Evolutionary conservation across 2,329 filamentous ascomycete genomes (phyloP), one percentile per base, ranked within the genome.

Genomic region (Chrysoporthe austroafricana): DNA sequence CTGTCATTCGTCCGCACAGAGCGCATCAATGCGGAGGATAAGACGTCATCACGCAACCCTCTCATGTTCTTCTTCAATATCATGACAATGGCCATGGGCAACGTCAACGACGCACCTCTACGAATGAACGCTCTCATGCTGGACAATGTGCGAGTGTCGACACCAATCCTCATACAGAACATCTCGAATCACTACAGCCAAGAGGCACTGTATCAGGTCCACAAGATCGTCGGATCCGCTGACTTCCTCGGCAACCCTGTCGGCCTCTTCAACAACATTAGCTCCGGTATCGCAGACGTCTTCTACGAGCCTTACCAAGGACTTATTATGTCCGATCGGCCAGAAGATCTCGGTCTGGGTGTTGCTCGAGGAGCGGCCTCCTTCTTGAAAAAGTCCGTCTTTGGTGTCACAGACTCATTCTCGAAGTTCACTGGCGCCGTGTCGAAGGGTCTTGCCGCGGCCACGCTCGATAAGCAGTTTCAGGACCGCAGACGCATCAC

Each of bases 61-160:
- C 86, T 99, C 78, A 98, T 98, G 94, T 99, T 98, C 82, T 94
- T 97, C 77, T 90, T 98, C 78, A 98, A 99, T 76, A 93, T 98
- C 72, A 90, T 99, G 83, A 98, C 96, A 0, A 99, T 99, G 96
- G 97, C 96, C 16, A 96, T 99, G 74, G 96, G 96, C 71, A 99
- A 99, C 74, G 93, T 99, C 83, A 99, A 99, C 74, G 96, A 99
- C 79, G 96, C 96, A 7, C 96, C 96, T 0, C 90, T 99, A 64
- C 90, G 93, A 60, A 89, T 99, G 76, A 99, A 98, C 71, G 93
- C 96, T 0, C 83, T 99, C 34, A 92, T 99, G 82, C 82, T 99
- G 34, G 96, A 99, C 79, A 99, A 99, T 74, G 94, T 96, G 57
- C 89, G 96, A 39, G 91, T 99, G 5, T 97, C 96, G 0, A 90